These are phyloP conservation scores for Stromatinia cepivora DNA, from an alignment of 2,329 filamentous ascomycete genomes.

Conservation along the genomic window DNA sequence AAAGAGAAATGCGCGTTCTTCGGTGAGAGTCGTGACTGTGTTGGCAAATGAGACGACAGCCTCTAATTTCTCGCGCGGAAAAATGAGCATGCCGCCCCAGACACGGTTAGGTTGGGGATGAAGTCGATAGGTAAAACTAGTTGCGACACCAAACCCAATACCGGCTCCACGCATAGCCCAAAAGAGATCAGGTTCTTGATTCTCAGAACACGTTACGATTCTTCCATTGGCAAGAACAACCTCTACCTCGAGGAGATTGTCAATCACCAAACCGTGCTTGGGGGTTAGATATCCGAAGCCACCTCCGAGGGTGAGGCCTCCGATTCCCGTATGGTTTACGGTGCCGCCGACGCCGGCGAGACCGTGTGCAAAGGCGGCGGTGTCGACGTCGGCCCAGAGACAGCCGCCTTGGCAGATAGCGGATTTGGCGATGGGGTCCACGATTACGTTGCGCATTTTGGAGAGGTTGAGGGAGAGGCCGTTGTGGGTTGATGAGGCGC, in stretches of 20 bases:
- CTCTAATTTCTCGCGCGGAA: conserved; percentile 25
- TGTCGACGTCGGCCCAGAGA: conserved; percentile 27
- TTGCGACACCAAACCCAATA: conserved; percentile 13
- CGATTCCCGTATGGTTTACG: conserved; percentile 21
- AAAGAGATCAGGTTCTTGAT: conserved; percentile 51
- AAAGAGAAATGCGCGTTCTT: conserved; percentile 19
- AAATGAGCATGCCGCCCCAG: conserved; percentile 28
- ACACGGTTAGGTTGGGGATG: conserved; percentile 48
- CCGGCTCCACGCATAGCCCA: conserved; percentile 44
- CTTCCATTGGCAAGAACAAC: conserved; percentile 17
- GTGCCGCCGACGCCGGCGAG: conserved; percentile 19
- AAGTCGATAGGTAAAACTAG: conserved; percentile 21
- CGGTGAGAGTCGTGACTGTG: conserved; percentile 11
- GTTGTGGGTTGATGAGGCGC: conserved; percentile 9
- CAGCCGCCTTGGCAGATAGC: conserved; percentile 28
- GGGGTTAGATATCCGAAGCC: conserved; percentile 21
- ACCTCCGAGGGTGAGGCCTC: conserved; percentile 20
- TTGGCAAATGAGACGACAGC: conserved; percentile 29
- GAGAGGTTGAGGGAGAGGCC: conserved; percentile 21
- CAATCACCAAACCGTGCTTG: conserved; percentile 21
- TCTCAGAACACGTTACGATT: conserved; percentile 46
- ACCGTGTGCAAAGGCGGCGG: conserved; percentile 15
- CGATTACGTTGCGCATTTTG: conserved; percentile 27
- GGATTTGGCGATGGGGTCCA: conserved; percentile 24
- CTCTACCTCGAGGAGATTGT: conserved; percentile 22